Evolutionary conservation across 2,329 filamentous ascomycete species (phyloP).

Genomic region (Ceratocystis destructans): DNA sequence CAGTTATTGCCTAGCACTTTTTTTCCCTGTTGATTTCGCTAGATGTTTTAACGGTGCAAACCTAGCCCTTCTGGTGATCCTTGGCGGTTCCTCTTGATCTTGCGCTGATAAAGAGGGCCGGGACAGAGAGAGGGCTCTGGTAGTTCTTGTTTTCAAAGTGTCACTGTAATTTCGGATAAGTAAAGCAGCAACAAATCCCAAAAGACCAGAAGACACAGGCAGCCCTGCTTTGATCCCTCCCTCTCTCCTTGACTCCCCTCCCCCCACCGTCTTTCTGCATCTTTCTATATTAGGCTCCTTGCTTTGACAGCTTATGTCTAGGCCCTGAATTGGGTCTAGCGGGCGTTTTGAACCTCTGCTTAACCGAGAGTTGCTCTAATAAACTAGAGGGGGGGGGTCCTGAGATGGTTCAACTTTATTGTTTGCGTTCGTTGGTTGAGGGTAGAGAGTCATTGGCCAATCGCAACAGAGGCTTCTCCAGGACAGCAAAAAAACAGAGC

Average conservation of each 20-base stretch:
- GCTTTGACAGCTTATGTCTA: not conserved
- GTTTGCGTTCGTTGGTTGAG: not conserved
- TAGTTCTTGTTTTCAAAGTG: not conserved
- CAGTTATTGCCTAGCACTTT: no score
- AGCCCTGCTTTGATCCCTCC: not conserved
- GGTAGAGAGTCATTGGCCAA: not conserved
- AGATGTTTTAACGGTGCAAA: not conserved
- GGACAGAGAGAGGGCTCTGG: not conserved
- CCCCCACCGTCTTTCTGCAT: no score
- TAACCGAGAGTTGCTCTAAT: not conserved
- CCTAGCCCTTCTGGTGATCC: not conserved
- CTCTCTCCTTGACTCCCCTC: not conserved
- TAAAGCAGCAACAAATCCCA: not conserved
- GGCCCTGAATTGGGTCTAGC: not conserved
- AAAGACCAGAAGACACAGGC: not conserved
- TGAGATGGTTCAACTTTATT: not conserved
- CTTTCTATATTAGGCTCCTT: not conserved
- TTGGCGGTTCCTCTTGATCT: not conserved
- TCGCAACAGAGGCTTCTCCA: no score
- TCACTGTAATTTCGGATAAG: conserved; percentile 1
- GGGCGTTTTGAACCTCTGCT: not conserved
- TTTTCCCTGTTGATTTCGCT: not conserved
- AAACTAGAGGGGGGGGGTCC: not conserved
- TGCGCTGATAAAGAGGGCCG: not conserved
- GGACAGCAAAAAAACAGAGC: no score